phyloP scores from a whole-genome alignment of 352 stramenopile species.

The Phytophthora palmivora region DNA sequence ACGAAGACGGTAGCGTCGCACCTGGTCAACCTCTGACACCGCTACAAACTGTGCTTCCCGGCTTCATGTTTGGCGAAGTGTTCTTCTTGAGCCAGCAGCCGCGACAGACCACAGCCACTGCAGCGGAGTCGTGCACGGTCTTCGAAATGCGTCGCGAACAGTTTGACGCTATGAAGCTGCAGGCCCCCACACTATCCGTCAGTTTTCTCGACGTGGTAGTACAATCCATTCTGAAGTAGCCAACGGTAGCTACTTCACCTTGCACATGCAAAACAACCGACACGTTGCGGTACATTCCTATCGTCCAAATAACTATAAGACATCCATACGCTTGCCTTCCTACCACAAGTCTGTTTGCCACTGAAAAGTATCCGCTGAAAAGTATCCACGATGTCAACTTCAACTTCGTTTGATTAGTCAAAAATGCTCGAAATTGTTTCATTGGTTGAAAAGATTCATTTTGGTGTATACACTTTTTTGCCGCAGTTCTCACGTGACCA shows the following conservation, averaged over 20 bases:
- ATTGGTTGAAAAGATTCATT: neutral
- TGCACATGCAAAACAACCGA: slow-evolving; percentile 7
- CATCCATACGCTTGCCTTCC: too few relatives aligned
- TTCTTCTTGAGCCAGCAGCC: slow-evolving; percentile 77
- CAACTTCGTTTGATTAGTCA: slow-evolving; percentile 2
- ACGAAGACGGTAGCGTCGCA: slow-evolving; percentile 59
- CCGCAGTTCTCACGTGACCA: slow-evolving; percentile 18
- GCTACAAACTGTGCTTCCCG: slow-evolving; percentile 67
- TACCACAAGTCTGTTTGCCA: too few relatives aligned
- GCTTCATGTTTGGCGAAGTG: slow-evolving; percentile 83
- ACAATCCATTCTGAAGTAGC: slow-evolving; percentile 60
- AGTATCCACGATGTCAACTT: neutral
- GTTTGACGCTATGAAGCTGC: slow-evolving; percentile 66
- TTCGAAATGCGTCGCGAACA: slow-evolving; percentile 65
- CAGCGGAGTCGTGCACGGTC: slow-evolving; percentile 55
- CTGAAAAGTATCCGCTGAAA: too few relatives aligned
- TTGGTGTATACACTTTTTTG: slow-evolving; percentile 9
- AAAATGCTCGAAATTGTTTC: neutral
- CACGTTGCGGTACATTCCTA: slow-evolving; percentile 4
- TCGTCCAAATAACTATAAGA: too few relatives aligned
- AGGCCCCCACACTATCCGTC: slow-evolving; percentile 64
- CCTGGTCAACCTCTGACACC: slow-evolving; percentile 50
- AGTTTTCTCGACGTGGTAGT: slow-evolving; percentile 77
- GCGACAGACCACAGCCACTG: slow-evolving; percentile 52
- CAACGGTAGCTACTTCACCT: slow-evolving; percentile 14